phyloP scores from a whole-genome alignment of 2,329 filamentous ascomycete species.

The Dothidotthia symphoricarpi region DNA sequence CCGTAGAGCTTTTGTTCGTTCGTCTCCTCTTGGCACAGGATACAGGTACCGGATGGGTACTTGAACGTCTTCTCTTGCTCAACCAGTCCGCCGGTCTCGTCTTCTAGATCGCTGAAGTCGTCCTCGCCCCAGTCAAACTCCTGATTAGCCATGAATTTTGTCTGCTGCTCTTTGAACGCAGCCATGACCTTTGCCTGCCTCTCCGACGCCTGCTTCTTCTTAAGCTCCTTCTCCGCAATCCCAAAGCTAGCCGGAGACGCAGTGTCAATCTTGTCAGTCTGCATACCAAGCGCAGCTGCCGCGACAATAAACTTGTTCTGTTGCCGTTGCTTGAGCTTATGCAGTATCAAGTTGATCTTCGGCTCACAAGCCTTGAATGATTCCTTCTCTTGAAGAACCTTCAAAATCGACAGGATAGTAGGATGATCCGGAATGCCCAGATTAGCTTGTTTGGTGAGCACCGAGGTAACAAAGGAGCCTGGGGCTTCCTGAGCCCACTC shows the following conservation, averaged over 20 bases:
- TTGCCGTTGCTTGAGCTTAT: conserved; percentile 78
- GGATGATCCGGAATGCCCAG: conserved; percentile 29
- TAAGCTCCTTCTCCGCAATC: conserved; percentile 68
- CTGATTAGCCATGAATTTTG: conserved; percentile 88
- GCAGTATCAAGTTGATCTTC: conserved; percentile 80
- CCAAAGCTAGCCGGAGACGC: conserved; percentile 71
- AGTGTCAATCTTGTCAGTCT: conserved; percentile 76
- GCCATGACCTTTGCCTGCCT: conserved; percentile 95
- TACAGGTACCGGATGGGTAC: conserved; percentile 90
- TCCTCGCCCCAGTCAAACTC: conserved; percentile 86
- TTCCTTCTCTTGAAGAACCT: conserved; percentile 60
- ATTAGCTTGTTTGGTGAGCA: conserved; percentile 63
- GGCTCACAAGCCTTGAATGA: conserved; percentile 80
- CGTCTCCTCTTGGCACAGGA: conserved; percentile 93
- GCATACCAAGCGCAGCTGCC: conserved; percentile 59
- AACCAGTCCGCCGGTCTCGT: conserved; percentile 56
- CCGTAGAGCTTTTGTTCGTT: conserved; percentile 87
- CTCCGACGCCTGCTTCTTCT: conserved; percentile 86
- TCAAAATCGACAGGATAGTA: conserved; percentile 55
- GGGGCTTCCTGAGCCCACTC: conserved; percentile 45
- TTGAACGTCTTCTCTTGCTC: conserved; percentile 77
- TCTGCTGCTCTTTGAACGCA: conserved; percentile 96
- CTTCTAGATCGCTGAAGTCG: conserved; percentile 72
- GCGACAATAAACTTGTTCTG: conserved; percentile 70
- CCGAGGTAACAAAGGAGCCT: conserved; percentile 69